Conservation (phyloP, 1,284 basidiomycete genomes). For the Grifola frondosa region DNA sequence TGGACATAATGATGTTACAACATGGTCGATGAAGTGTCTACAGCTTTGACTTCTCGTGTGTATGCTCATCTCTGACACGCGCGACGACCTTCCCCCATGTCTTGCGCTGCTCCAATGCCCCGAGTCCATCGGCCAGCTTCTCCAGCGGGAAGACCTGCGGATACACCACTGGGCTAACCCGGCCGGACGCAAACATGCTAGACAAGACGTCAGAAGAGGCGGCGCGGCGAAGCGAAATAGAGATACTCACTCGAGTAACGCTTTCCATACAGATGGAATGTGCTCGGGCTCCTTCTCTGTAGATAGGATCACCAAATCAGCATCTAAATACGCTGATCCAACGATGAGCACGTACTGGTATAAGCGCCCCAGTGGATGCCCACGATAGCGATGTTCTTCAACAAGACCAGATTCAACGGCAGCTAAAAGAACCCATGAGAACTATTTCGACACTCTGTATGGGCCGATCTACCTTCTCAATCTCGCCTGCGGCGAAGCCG, state of each 20-base stretch:
- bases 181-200: slow-evolving; percentile 69
- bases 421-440: slow-evolving; percentile 44
- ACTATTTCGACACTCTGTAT: neutral
- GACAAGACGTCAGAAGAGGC: neutral
- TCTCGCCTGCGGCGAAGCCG: slow-evolving; percentile 85
- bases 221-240: neutral
- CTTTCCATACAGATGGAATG: slow-evolving; percentile 72
- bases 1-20: neutral
- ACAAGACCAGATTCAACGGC: slow-evolving; percentile 83
- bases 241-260: slow-evolving; percentile 61
- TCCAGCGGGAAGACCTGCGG: slow-evolving; percentile 67
- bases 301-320: slow-evolving; percentile 6
- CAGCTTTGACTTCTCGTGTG: slow-evolving; percentile 30
- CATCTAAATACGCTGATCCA: neutral
- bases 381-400: slow-evolving; percentile 83
- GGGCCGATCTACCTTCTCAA: slow-evolving; percentile 72
- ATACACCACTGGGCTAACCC: slow-evolving; percentile 74
- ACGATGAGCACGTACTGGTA: slow-evolving; percentile 44
- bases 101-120: slow-evolving; percentile 73
- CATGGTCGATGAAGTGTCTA: slow-evolving; percentile 14
- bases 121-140: slow-evolving; percentile 62
- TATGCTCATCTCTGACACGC: slow-evolving; percentile 52
- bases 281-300: slow-evolving; percentile 69
- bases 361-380: slow-evolving; percentile 91
- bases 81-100: slow-evolving; percentile 94